Base-by-base conservation (phyloP, 192 early-diverging fungal species). In the Podila horticola region DNA sequence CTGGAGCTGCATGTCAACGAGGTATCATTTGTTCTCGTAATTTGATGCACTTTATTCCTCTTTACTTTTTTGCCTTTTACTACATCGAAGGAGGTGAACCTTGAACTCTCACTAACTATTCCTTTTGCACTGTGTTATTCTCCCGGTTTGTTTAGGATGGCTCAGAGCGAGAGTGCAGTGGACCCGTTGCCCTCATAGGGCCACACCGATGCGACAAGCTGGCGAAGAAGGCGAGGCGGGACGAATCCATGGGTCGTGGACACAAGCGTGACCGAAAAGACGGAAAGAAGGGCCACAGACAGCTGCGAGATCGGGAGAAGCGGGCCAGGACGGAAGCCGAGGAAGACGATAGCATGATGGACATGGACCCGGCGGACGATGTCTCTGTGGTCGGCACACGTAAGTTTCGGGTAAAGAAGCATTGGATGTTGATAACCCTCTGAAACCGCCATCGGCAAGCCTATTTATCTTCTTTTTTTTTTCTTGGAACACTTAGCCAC, bases 1-100 rank as follows among this genome's bases (percentile, higher is more conserved):
- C 89, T 97, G 59, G 96, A 99, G 79, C 86, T 90, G 2, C 97
- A 98, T 74, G 81, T 94, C 51, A 93, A 93, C 64, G 91, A 94
- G 76, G 93, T 91, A 82, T 13, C 45, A 19, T 45, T 17, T 15
- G 36, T 50, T 61, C 9, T 49, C 15, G 19, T 17, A 26, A 58
- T 57, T 9, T 36, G 0, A 50, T 9, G n/a, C 26, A 13, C 0
- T 12, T n/a, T 38, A 6, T 4, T 62, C n/a, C 26, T n/a, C n/a
- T n/a, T n/a, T n/a, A n/a, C n/a, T n/a, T n/a, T n/a, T n/a, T n/a
- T n/a, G n/a, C n/a, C 61, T 7, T n/a, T 34, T 2, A 2, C 33
- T 34, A 17, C 2, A 15, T 45, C 13, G 15, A 45, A 45, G 15
- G 15, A 15, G 41, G 41, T 17, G 41, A 17, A 10, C 58, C 20